Evolutionary conservation across 2,329 filamentous ascomycete species (phyloP).

Genomic region (Cytospora leucostoma): DNA sequence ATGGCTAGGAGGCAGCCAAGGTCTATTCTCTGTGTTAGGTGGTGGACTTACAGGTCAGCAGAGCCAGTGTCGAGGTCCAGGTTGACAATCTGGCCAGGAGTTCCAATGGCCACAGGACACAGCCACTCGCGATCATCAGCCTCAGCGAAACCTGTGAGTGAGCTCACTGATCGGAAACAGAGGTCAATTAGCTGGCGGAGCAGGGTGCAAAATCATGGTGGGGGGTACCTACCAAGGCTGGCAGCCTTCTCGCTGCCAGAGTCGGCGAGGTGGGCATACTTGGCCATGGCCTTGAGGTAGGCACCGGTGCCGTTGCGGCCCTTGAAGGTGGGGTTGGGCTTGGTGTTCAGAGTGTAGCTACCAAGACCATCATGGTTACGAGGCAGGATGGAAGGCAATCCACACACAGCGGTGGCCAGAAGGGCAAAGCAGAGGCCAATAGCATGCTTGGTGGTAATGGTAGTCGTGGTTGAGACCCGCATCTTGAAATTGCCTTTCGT

Average conservation of each 20-base stretch:
- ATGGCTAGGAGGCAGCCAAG: background rate
- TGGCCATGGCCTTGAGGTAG: conserved; percentile 27
- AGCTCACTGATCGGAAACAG: conserved; percentile 29
- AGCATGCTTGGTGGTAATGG: conserved; percentile 15
- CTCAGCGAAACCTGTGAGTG: conserved; percentile 32
- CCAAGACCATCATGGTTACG: background rate
- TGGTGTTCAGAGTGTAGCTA: conserved; percentile 36
- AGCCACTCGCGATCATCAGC: conserved; percentile 58
- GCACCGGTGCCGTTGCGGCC: conserved; percentile 37
- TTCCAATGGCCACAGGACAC: conserved; percentile 64
- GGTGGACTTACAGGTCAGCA: conserved; percentile 61
- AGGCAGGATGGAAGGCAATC: conserved; percentile 11
- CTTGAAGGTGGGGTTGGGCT: conserved; percentile 39
- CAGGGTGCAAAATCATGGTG: background rate
- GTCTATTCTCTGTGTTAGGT: background rate
- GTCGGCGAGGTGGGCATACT: conserved; percentile 38
- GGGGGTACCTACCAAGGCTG: conserved; percentile 27
- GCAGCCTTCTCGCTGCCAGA: conserved; percentile 36
- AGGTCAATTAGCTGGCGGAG: background rate
- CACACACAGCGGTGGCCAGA: conserved; percentile 15
- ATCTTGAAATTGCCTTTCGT: conserved; percentile 9
- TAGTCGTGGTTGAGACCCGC: conserved; percentile 5
- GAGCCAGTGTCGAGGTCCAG: conserved; percentile 72
- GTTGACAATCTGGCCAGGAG: conserved; percentile 55
- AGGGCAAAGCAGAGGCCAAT: conserved; percentile 22